Base-by-base conservation (phyloP, 73 alveolate species). In the Stentor roeselii region DNA sequence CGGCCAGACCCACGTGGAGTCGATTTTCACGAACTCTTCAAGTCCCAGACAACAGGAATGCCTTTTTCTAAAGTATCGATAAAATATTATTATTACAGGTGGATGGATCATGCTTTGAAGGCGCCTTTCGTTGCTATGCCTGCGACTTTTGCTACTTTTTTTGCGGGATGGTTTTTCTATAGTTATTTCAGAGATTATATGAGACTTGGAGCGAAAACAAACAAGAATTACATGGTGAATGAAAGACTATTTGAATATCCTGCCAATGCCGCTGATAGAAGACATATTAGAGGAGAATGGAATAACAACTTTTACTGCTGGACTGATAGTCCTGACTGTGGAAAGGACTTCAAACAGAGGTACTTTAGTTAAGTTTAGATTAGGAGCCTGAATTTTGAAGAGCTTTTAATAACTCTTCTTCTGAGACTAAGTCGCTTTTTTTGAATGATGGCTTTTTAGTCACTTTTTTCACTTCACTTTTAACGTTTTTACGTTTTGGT, bases 1-100 rank as follows among this genome's bases (percentile, higher is more conserved):
- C n/a, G 80, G 14, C 80, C 80, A 30, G 80, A 67, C 37, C 80
- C 80, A 30, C n/a, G 80, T 27, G 80, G 80, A 14, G 21, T 30
- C 27, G 41, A 67, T 32, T 27, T 32, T 34, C 0, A 36, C 34
- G 80, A 67, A 40, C 41, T 67, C 3, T 21, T 30, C 27, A 67
- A 67, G 80, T 67, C 42, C 42, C 80, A 67, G 41, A n/a, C 80
- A 0, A 67, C 80, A 30, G 2, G 21, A 0, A 40, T 36, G 34
- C 80, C 80, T 21, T 67, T 67, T 34, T 11, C 42, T 21, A 67
- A 40, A 67, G 27, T 67, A 0, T 14, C 15, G 1, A 27, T 67
- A 1, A 21, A 21, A n/a, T 67, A 67, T 40, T 21, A 36, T 21
- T 21, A 67, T n/a, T 67, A 67, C 34, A 21, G 41, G 0, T 21